phyloP scores from a whole-genome alignment of 352 stramenopile genomes.

The Globisporangium recalcitrans region DNA sequence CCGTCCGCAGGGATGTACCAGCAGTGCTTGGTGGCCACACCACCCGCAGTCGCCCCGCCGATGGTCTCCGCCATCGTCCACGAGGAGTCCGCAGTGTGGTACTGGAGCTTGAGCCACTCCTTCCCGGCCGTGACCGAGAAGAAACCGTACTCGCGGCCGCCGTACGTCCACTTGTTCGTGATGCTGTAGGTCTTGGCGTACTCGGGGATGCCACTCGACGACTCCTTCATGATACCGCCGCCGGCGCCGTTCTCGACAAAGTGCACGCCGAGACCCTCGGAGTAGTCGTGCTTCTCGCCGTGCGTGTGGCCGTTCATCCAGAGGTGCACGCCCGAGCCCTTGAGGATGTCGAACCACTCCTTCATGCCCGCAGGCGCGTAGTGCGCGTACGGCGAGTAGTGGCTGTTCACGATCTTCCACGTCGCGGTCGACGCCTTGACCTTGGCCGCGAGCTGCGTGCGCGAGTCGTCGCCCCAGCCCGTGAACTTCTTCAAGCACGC shows the following conservation, averaged over 20 bases:
- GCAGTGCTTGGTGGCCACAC: slow-evolving; percentile 57
- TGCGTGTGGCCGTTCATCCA: slow-evolving; percentile 77
- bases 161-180: slow-evolving; percentile 55
- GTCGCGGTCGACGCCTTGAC: slow-evolving; percentile 44
- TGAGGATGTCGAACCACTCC: slow-evolving; percentile 44
- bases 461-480: slow-evolving; percentile 44
- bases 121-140: slow-evolving; percentile 56
- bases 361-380: slow-evolving; percentile 32
- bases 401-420: slow-evolving; percentile 68
- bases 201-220: slow-evolving; percentile 52
- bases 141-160: slow-evolving; percentile 60
- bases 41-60: slow-evolving; percentile 30
- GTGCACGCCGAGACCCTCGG: slow-evolving; percentile 43
- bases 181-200: slow-evolving; percentile 32
- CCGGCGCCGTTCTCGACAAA: slow-evolving; percentile 76
- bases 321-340: slow-evolving; percentile 48
- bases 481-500: slow-evolving; percentile 36
- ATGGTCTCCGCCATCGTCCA: slow-evolving; percentile 52
- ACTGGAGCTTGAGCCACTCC: slow-evolving; percentile 63
- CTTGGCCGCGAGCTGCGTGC: slow-evolving; percentile 33
- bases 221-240: slow-evolving; percentile 68
- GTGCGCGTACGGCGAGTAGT: slow-evolving; percentile 59
- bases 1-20: slow-evolving; percentile 56
- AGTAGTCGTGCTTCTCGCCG: slow-evolving; percentile 74
- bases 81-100: slow-evolving; percentile 48